These are phyloP conservation scores for Erucastrum elatum DNA, from an alignment of 345 rosid species.

Conservation along the genomic window DNA sequence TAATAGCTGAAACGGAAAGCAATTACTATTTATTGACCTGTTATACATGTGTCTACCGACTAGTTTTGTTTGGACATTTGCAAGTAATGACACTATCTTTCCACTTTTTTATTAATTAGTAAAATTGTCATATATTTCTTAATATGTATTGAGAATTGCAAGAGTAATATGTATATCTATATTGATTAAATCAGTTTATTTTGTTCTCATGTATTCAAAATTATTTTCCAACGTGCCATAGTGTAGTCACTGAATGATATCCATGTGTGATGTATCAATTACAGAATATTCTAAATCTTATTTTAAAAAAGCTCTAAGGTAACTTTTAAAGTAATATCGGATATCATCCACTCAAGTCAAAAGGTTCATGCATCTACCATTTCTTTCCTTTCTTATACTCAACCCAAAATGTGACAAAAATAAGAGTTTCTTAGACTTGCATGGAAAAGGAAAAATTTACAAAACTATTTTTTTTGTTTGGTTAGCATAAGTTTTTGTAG, in stretches of 20 bases:
- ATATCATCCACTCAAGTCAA: neutral
- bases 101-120: neutral
- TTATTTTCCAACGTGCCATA: neutral
- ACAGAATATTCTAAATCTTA: neutral
- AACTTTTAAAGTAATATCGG: neutral
- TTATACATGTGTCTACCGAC: slow-evolving; percentile 7
- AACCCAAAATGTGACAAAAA: neutral
- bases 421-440: neutral
- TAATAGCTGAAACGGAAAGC: slow-evolving; percentile 18
- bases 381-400: neutral
- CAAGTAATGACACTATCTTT: neutral
- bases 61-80: slow-evolving; percentile 9
- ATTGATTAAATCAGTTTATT: neutral
- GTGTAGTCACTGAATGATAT: neutral
- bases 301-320: neutral
- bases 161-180: neutral
- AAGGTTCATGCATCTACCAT: slow-evolving; percentile 22
- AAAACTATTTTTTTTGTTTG: neutral
- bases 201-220: neutral
- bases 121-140: neutral
- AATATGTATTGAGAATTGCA: neutral
- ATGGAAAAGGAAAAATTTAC: neutral
- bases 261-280: neutral
- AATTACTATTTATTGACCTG: slow-evolving; percentile 8
- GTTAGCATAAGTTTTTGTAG: neutral